Evolutionary conservation across 306 rosid species (phyloP).

Genomic region (Myrica gale): DNA sequence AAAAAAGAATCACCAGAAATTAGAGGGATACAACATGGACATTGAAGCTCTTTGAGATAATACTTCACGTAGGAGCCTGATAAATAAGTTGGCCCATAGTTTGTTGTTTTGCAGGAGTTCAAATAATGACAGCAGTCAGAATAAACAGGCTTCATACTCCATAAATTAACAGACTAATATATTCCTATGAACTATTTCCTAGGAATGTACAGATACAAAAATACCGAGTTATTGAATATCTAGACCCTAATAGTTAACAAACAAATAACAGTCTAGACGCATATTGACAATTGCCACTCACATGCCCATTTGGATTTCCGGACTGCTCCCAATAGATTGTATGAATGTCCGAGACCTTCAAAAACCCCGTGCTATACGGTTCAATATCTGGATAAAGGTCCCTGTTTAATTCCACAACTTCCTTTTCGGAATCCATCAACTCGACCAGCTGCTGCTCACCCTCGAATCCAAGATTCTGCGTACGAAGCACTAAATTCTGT

Average conservation of each 20-base stretch:
- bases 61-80: not conserved
- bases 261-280: not conserved
- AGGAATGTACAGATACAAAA: not conserved
- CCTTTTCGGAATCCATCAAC: conserved; percentile 60
- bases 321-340: conserved; percentile 91
- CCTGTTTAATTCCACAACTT: conserved; percentile 39
- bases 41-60: not conserved
- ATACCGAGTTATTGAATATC: not conserved
- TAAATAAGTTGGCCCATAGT: too few species aligned
- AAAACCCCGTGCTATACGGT: conserved; percentile 58
- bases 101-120: too few species aligned
- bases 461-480: conserved; percentile 38
- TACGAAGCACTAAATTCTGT: conserved; percentile 32
- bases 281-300: conserved; percentile 40
- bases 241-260: not conserved
- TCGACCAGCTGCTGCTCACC: conserved; percentile 30
- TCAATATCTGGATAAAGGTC: conserved; percentile 60
- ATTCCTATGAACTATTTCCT: not conserved
- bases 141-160: not conserved
- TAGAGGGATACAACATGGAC: conserved; percentile 1
- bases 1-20: not conserved
- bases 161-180: not conserved
- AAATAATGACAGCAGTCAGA: too few species aligned
- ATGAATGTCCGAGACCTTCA: conserved; percentile 83
- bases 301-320: conserved; percentile 82